Base-by-base conservation (phyloP, 306 rosid species). In the Lathyrus tuberosus region DNA sequence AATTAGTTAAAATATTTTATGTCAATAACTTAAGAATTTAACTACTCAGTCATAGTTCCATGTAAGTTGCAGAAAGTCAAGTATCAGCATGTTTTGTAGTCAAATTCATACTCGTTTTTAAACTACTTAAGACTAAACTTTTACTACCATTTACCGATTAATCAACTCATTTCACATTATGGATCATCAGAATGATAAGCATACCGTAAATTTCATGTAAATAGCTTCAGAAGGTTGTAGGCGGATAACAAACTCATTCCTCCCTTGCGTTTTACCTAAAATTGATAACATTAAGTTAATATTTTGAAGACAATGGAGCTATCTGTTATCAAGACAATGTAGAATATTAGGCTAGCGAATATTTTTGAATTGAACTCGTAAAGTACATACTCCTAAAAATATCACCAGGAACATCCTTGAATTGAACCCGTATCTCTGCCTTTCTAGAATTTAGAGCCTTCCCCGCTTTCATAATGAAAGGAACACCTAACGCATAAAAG, bases 381-480 rank as follows among this genome's bases (percentile, higher is more conserved):
- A 69, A 44, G 74, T 63, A 42, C 92, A 67, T 94, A 94, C 99
- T 85, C 86, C 63, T 86, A 84, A 91, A 94, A 81, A 94, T 91
- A 79, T 94, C 99, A 75, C 99, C 99, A 22, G 99, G 97, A 33
- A 91, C 97, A 83, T 94, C 99, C 91, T 91, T 94, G 74, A 94
- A 89, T 79, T 94, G 99, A 83, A 94, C 84, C 72, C 99, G 85
- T 63, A 94, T 87, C 59, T 94, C 99, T 12, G 99, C 97, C 87
- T 94, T 94, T 57, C 96, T 81, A 17, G 99, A 82, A 81, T 73
- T 86, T 65, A 94, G 80, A 62, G 99, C 99, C 81, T 94, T 94
- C 69, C 99, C 99, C 14, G 99, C 99, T 86, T 94, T 94, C 17
- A 94, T 54, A 44, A 94, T 87, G 81, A 94, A 91, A 26, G 99